Base-by-base conservation (phyloP, 2,329 filamentous ascomycete genomes). In the Colletotrichum sp. region DNA sequence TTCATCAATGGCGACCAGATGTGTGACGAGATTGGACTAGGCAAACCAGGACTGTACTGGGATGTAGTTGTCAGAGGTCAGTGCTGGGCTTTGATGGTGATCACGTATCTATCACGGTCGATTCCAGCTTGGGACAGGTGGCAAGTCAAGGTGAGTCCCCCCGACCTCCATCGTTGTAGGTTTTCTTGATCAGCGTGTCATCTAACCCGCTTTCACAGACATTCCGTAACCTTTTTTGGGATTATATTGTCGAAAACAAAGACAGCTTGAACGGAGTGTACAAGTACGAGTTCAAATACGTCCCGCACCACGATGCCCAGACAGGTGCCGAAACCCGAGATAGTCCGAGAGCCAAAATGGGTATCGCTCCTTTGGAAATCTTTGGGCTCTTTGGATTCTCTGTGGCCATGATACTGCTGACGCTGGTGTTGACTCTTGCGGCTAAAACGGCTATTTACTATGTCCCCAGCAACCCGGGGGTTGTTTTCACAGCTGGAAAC, bases 131-230 rank as follows among this genome's bases (percentile, higher is more conserved):
- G 55, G 55, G 55, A 59, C 55, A 59, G 55, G 16, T 59, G 55
- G 55, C 55, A 59, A 18, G 26, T 59, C 55, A 59, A 59, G 24
- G 55, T 59, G 0, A 59, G 55, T 28, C 18, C 3, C 26, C 55
- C 13, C 55, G 15, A 39, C 36, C 2, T 39, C 36, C 13, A 28
- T 16, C 3, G 26, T 28, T 10, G n/a, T 16, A 4, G 7, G 26
- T 59, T 28, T 0, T 16, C 55, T 59, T n/a, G 0, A 16, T 16
- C 39, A 16, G 9, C n/a, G 0, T 6, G 0, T 49, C 9, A 3
- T 49, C 44, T 49, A 12, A 49, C 44, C n/a, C 24, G 7, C 21
- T 59, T 59, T 0, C 6, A 1, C 21, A 59, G 55, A 59, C 55
- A 9, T 59, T 59, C 26, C 55, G 55, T 28, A 59, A 59, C 15